phyloP scores from a whole-genome alignment of 805 yeast species.

The Yamadazyma ubonensis region DNA sequence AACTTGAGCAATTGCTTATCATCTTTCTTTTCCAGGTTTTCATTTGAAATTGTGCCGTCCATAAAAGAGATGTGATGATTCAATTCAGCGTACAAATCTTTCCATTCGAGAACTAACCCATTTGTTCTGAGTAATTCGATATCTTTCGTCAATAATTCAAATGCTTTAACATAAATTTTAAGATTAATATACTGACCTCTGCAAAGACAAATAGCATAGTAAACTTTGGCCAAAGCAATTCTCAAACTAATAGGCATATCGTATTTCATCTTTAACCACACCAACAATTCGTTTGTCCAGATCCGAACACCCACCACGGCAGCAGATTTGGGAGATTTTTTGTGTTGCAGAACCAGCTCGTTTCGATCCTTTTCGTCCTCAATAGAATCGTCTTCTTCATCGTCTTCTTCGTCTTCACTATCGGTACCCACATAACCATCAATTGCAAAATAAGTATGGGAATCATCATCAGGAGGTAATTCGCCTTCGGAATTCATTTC shows the following conservation, averaged over 20 bases:
- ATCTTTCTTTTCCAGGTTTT: slow-evolving; percentile 47
- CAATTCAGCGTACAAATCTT: slow-evolving; percentile 40
- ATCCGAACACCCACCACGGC: slow-evolving; percentile 72
- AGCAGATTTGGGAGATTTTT: slow-evolving; percentile 63
- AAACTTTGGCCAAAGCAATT: slow-evolving; percentile 62
- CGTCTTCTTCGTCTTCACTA: slow-evolving; percentile 44
- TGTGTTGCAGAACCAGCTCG: slow-evolving; percentile 50
- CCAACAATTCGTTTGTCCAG: slow-evolving; percentile 84
- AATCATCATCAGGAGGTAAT: slow-evolving; percentile 18
- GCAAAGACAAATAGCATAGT: slow-evolving; percentile 66
- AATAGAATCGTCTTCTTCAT: slow-evolving; percentile 35
- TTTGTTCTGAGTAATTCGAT: slow-evolving; percentile 35
- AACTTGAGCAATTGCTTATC: slow-evolving; percentile 49
- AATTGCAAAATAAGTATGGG: slow-evolving; percentile 16
- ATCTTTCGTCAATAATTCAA: slow-evolving; percentile 56
- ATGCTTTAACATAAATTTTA: slow-evolving; percentile 59
- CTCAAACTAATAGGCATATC: slow-evolving; percentile 71
- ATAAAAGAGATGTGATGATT: slow-evolving; percentile 30
- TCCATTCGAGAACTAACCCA: slow-evolving; percentile 54
- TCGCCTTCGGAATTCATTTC: slow-evolving; percentile 21
- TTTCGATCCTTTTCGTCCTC: slow-evolving; percentile 34
- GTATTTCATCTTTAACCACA: slow-evolving; percentile 75
- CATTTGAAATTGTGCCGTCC: slow-evolving; percentile 49
- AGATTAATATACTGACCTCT: slow-evolving; percentile 68
- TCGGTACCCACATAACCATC: slow-evolving; percentile 19